Percentiles rank a stretch among this genome's conserved stretches.
Conservation (phyloP, 345 rosid species). For the Eutrema heterophyllum region DNA sequence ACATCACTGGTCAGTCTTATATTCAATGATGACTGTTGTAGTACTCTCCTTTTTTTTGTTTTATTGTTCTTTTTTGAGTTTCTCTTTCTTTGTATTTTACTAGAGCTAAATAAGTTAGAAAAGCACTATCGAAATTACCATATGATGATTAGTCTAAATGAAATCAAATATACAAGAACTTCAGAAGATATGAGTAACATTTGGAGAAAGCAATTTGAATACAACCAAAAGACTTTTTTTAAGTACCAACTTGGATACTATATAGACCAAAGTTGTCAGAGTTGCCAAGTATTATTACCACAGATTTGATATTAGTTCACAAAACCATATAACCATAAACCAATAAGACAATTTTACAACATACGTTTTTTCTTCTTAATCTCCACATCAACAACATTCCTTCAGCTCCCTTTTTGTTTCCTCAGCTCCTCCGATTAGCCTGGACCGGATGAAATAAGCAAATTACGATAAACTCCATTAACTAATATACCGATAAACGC, state of each 20-base stretch:
- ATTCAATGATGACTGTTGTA: conserved; percentile 28
- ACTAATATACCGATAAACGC: not conserved
- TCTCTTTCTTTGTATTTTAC: not conserved
- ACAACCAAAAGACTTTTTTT: not conserved
- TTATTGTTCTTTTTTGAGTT: not conserved
- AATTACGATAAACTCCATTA: not conserved
- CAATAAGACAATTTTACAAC: not conserved
- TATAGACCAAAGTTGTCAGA: not conserved
- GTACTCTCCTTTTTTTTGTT: not conserved
- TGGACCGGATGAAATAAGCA: not conserved
- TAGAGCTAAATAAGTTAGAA: not conserved
- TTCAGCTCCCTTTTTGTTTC: not conserved
- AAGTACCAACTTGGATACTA: not conserved
- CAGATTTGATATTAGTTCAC: not conserved
- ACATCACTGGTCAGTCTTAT: conserved; percentile 67
- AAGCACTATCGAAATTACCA: not conserved
- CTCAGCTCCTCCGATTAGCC: not conserved
- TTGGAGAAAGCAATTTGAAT: not conserved
- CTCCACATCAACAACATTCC: not conserved
- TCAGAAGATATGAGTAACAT: not conserved
- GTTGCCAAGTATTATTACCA: not conserved
- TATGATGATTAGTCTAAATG: not conserved
- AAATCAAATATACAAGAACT: not conserved
- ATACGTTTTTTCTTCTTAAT: not conserved
- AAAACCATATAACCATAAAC: not conserved